Conservation (phyloP, 768 basidiomycete genomes). For the Ephemerocybe angulata region DNA sequence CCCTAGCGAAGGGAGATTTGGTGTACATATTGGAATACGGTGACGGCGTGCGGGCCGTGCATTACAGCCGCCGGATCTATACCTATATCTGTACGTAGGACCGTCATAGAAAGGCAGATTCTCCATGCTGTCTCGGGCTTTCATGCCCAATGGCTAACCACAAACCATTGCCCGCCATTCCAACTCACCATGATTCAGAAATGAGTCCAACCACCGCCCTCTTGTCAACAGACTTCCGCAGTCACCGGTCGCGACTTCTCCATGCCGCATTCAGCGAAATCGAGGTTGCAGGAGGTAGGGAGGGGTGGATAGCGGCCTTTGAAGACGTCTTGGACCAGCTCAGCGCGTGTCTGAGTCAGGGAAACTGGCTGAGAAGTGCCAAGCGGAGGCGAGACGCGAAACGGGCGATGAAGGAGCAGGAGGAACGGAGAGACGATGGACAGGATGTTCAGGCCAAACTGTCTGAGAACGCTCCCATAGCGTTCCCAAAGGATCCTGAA, state of each 20-base stretch:
- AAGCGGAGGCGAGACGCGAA: slow-evolving; percentile 30
- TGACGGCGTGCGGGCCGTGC: no score
- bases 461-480: background rate
- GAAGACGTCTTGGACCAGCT: slow-evolving; percentile 49
- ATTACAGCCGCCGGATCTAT: no score
- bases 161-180: slow-evolving; percentile 37
- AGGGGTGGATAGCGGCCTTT: slow-evolving; percentile 43
- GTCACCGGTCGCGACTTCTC: slow-evolving; percentile 40
- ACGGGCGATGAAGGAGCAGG: slow-evolving; percentile 17
- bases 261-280: slow-evolving; percentile 38
- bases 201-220: slow-evolving; percentile 16
- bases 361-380: slow-evolving; percentile 47
- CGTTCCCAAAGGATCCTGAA: slow-evolving; percentile 3
- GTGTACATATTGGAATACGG: no score
- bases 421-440: slow-evolving; percentile 21
- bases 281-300: slow-evolving; percentile 27
- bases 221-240: slow-evolving; percentile 37
- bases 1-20: no score
- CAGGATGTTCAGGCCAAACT: no score
- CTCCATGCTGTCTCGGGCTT: no score
- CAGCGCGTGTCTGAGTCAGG: slow-evolving; percentile 33
- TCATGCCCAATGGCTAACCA: slow-evolving; percentile 31
- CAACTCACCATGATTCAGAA: slow-evolving; percentile 6
- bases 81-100: no score
- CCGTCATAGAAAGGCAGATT: no score